These are phyloP conservation scores for Nannizzia gypsea DNA, from an alignment of 2,329 filamentous ascomycete species.

Conservation along the genomic window DNA sequence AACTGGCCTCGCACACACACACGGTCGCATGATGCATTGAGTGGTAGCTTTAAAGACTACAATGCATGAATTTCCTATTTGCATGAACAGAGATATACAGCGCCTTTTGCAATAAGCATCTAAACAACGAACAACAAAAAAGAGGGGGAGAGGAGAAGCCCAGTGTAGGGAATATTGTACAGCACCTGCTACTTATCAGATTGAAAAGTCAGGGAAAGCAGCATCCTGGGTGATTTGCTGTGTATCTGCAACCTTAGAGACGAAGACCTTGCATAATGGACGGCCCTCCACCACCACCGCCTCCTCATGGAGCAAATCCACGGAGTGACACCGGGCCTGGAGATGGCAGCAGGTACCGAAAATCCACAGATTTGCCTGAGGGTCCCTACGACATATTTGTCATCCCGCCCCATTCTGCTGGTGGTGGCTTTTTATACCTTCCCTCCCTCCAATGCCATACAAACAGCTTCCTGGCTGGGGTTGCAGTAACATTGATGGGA, in stretches of 20 bases:
- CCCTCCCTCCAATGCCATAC: constrained; percentile 73
- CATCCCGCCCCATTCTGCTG: constrained; percentile 81
- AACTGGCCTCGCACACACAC: not conserved
- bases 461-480: constrained; percentile 85
- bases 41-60: not conserved
- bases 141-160: not conserved
- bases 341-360: constrained; percentile 23
- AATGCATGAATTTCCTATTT: not conserved
- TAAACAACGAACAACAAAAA: not conserved
- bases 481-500: constrained; percentile 60
- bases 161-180: not conserved
- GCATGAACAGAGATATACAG: not conserved
- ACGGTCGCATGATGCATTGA: not conserved
- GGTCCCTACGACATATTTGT: constrained; percentile 97
- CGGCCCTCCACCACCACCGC: constrained; percentile 50
- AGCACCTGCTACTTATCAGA: not conserved
- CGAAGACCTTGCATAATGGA: constrained; percentile 21
- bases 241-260: not conserved
- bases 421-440: constrained; percentile 85
- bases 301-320: constrained; percentile 71
- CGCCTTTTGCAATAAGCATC: not conserved
- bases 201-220: not conserved
- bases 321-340: constrained; percentile 40
- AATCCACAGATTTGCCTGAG: constrained; percentile 54
- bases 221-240: not conserved